Evolutionary conservation across 441 rosid genomes (phyloP).

Genomic region (Populus tomentosa): DNA sequence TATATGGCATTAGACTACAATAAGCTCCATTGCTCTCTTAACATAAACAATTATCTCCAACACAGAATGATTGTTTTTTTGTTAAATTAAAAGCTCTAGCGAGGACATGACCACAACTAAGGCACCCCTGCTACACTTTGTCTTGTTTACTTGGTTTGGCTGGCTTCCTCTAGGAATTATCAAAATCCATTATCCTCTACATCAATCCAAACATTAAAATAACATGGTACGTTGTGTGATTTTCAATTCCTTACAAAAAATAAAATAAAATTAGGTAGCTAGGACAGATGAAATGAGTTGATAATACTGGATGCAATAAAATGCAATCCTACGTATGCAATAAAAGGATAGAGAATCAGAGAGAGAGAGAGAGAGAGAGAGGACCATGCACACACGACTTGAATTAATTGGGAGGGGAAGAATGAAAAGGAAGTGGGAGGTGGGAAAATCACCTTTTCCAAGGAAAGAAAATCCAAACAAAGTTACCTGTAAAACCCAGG

Average conservation of each 20-base stretch:
- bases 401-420: neutral
- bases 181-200: neutral
- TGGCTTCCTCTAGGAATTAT: neutral
- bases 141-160: neutral
- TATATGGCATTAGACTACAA: neutral
- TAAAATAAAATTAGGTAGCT: neutral
- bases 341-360: too few species aligned
- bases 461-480: slow-evolving; percentile 23
- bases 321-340: neutral
- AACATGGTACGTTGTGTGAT: neutral
- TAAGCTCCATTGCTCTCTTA: neutral
- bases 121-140: neutral
- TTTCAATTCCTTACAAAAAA: neutral
- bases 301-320: neutral
- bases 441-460: neutral
- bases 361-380: neutral
- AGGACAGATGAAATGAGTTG: neutral
- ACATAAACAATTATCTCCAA: neutral
- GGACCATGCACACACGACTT: neutral
- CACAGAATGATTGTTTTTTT: neutral
- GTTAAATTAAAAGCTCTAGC: neutral
- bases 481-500: slow-evolving; percentile 32
- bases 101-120: neutral
- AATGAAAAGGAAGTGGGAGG: neutral
- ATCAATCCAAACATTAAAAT: too few species aligned